Evolutionary conservation across 2,329 filamentous ascomycete species (phyloP).

Genomic region (Oidium heveae): DNA sequence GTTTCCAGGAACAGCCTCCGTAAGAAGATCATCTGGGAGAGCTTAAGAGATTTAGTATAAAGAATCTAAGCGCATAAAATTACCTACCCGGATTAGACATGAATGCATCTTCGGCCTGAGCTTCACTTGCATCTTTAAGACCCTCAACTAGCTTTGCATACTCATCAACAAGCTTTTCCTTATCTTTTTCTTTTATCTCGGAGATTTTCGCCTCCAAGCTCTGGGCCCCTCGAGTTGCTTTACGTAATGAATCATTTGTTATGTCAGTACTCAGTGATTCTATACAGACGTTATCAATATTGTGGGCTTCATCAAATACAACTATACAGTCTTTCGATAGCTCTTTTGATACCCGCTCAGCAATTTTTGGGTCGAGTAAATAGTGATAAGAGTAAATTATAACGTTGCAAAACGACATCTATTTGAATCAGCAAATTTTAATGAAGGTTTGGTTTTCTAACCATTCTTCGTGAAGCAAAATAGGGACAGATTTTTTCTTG

Average conservation of each 20-base stretch:
- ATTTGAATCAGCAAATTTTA: conserved; percentile 3
- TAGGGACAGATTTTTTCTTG: conserved; percentile 94
- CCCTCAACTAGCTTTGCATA: conserved; percentile 91
- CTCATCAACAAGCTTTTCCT: conserved; percentile 80
- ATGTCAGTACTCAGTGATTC: conserved; percentile 92
- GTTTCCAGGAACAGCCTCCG: conserved; percentile 89
- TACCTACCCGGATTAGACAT: conserved; percentile 57
- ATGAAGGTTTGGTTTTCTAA: conserved; percentile 15
- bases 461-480: conserved; percentile 86
- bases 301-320: conserved; percentile 96
- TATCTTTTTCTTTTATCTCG: conserved; percentile 90
- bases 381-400: conserved; percentile 99
- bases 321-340: conserved; percentile 96
- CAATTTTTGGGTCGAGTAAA: conserved; percentile 90
- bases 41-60: conserved; percentile 20
- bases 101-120: conserved; percentile 78
- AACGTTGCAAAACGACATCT: conserved; percentile 98
- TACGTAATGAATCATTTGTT: conserved; percentile 79
- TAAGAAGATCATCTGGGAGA: conserved; percentile 75
- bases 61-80: neutral
- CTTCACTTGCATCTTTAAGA: conserved; percentile 65
- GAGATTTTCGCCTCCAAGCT: conserved; percentile 78
- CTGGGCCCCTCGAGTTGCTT: conserved; percentile 69
- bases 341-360: conserved; percentile 58
- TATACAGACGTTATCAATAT: conserved; percentile 98